Conservation (phyloP, 768 basidiomycete species). For the Chalciporus sphaerocephalus region DNA sequence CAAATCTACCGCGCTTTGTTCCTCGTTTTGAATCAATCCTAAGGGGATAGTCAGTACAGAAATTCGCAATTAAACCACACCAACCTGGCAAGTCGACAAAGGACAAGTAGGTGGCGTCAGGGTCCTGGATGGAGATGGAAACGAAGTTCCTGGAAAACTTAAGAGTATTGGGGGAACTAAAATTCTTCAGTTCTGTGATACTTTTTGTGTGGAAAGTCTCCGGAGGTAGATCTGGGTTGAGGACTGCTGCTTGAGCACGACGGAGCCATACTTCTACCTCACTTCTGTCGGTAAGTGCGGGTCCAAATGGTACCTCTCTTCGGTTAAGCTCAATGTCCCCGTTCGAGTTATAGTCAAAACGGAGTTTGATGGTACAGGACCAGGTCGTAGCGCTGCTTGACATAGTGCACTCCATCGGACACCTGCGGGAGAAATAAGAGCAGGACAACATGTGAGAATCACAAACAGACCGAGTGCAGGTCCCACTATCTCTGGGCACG, state of each 20-base stretch:
- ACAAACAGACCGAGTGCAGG: conserved; percentile 47
- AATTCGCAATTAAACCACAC: neutral
- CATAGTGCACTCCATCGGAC: conserved; percentile 53
- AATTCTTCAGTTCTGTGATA: conserved; percentile 22
- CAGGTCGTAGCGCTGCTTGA: conserved; percentile 36
- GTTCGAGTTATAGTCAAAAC: conserved; percentile 28
- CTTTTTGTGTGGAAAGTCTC: conserved; percentile 23
- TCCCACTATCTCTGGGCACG: conserved; percentile 59
- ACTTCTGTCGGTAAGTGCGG: conserved; percentile 25
- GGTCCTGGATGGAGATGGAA: conserved; percentile 42
- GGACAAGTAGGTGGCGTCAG: conserved; percentile 42
- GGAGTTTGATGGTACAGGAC: conserved; percentile 44
- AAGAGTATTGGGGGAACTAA: conserved; percentile 23
- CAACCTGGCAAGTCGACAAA: conserved; percentile 55
- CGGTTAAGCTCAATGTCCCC: conserved; percentile 20
- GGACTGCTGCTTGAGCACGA: conserved; percentile 45
- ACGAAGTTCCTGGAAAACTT: conserved; percentile 52
- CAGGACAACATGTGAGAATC: neutral
- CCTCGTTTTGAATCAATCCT: conserved; percentile 59
- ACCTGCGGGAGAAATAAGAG: conserved; percentile 30
- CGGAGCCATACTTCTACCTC: conserved; percentile 41
- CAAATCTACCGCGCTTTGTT: conserved; percentile 37
- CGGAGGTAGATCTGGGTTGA: conserved; percentile 24
- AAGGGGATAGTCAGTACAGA: conserved; percentile 6
- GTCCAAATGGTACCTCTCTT: conserved; percentile 27